These are phyloP conservation scores for Picea sitchensis DNA, from an alignment of 75 land plant species.

Conservation along the genomic window DNA sequence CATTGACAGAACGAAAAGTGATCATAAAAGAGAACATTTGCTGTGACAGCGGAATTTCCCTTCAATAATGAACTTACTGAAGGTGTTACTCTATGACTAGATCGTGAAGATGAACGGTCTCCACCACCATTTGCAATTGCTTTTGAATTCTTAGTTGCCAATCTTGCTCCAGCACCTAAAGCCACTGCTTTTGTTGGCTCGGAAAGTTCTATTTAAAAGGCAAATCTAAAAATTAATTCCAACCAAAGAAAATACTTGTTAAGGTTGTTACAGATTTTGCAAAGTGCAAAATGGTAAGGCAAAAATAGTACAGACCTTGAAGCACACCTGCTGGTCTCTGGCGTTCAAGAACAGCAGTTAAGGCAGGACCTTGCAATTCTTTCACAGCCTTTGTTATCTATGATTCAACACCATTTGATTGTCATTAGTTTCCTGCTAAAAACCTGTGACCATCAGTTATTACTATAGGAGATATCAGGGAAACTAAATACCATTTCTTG, in stretches of 20 bases:
- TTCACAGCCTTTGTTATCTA: conserved; percentile 21
- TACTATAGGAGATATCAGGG: neutral
- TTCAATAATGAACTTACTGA: conserved; percentile 8
- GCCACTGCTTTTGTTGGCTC: conserved; percentile 28
- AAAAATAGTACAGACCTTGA: conserved; percentile 1
- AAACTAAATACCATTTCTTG: conserved; percentile 26
- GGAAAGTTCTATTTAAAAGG: conserved; percentile 23
- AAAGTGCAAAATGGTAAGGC: neutral
- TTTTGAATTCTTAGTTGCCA: conserved; percentile 35
- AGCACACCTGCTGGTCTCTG: conserved; percentile 30
- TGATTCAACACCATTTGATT: neutral
- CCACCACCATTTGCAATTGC: conserved; percentile 22
- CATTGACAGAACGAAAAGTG: too few species aligned
- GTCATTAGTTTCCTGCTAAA: neutral
- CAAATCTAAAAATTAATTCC: neutral
- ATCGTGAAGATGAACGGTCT: conserved; percentile 24
- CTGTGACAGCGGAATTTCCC: neutral
- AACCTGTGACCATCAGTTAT: neutral
- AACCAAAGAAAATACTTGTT: neutral
- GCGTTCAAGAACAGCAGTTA: conserved; percentile 32
- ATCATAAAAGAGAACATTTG: neutral
- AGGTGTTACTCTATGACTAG: conserved; percentile 1
- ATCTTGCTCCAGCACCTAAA: conserved; percentile 24
- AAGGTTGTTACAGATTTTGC: neutral
- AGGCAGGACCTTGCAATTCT: conserved; percentile 46